These are phyloP conservation scores for Ilex paraguariensis DNA, from an alignment of 305 asterid species.

Conservation along the genomic window DNA sequence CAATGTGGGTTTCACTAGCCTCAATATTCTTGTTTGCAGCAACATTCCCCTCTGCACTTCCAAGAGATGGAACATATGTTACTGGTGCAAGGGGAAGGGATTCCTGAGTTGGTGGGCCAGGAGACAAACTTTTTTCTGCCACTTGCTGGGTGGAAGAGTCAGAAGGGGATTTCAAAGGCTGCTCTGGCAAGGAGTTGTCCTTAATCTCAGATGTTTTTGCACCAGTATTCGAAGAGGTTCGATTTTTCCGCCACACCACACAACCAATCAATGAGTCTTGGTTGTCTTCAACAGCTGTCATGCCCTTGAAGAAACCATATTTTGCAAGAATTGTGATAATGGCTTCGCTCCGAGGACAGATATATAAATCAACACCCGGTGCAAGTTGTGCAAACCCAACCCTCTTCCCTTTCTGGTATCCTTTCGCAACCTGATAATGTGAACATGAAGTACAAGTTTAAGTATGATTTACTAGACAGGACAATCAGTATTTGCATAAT, in stretches of 20 bases:
- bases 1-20: neutral
- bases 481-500: neutral
- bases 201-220: conserved; percentile 2
- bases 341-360: conserved; percentile 23
- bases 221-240: conserved; percentile 1
- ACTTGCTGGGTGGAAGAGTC: conserved; percentile 6
- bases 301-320: conserved; percentile 19
- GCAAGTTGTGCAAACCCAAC: conserved; percentile 25
- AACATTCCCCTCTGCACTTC: conserved; percentile 2
- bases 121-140: conserved; percentile 7
- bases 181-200: conserved; percentile 2
- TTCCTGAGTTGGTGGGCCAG: conserved; percentile 1
- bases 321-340: conserved; percentile 27
- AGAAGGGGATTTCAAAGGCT: conserved; percentile 12
- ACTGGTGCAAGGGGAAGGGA: conserved; percentile 3
- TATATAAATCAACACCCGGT: conserved; percentile 16
- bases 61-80: conserved; percentile 4
- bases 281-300: conserved; percentile 16
- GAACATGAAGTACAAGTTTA: neutral
- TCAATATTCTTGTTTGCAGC: neutral
- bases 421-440: conserved; percentile 18
- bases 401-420: conserved; percentile 14
- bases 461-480: conserved; percentile 5
- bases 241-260: conserved; percentile 29
- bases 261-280: conserved; percentile 26